Percentiles rank a stretch among this genome's conserved stretches.
These are phyloP conservation scores for Huntiella savannae DNA, from an alignment of 2,329 filamentous ascomycete genomes.

Conservation along the genomic window DNA sequence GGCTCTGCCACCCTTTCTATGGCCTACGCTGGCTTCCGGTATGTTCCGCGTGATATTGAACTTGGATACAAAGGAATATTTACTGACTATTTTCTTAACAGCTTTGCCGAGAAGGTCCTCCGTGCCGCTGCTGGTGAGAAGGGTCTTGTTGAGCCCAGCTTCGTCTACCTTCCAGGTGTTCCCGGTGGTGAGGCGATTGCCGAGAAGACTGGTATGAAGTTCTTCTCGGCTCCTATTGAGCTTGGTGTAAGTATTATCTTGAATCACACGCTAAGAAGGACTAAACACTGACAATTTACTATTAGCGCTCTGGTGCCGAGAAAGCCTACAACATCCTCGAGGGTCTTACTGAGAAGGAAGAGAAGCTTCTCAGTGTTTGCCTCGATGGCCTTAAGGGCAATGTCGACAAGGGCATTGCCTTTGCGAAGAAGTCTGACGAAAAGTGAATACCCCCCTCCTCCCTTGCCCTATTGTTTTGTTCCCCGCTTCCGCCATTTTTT, in stretches of 20 bases:
- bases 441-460: conserved; percentile 45
- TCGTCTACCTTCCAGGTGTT: conserved; percentile 83
- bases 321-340: conserved; percentile 67
- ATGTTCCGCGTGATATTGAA: conserved; percentile 16
- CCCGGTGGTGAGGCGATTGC: conserved; percentile 69
- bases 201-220: conserved; percentile 71
- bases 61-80: conserved; percentile 17
- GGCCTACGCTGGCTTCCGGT: conserved; percentile 91
- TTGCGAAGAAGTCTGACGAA: conserved; percentile 61
- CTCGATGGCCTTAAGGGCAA: conserved; percentile 72
- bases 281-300: conserved; percentile 15
- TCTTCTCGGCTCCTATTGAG: conserved; percentile 91
- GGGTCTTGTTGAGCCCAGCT: conserved; percentile 85
- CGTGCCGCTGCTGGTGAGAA: conserved; percentile 77
- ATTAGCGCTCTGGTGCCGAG: conserved; percentile 61
- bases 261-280: background rate
- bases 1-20: conserved; percentile 85
- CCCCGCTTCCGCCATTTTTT: background rate
- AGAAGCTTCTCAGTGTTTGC: conserved; percentile 61
- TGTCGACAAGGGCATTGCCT: conserved; percentile 83
- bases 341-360: conserved; percentile 67
- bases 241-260: conserved; percentile 56
- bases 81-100: conserved; percentile 1
- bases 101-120: conserved; percentile 87
- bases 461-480: background rate